phyloP scores from a whole-genome alignment of 2,329 filamentous ascomycete species.

The Leptographium lundbergii region DNA sequence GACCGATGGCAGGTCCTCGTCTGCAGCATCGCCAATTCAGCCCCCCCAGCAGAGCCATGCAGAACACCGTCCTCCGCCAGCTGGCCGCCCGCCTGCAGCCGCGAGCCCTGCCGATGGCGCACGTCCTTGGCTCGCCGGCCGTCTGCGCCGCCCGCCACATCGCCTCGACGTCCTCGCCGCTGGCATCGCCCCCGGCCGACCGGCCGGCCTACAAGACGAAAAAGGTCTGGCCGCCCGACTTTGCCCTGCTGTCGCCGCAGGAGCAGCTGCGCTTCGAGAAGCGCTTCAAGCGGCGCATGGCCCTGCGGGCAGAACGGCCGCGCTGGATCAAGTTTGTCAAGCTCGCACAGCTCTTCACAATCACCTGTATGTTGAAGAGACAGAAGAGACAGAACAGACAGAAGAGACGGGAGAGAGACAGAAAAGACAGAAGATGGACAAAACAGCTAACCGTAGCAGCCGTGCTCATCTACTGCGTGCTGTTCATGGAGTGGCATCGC shows the following conservation, averaged over 20 bases:
- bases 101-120: not conserved
- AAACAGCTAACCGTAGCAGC: conserved; percentile 21
- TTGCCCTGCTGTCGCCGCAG: conserved; percentile 53
- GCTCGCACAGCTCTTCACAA: conserved; percentile 48
- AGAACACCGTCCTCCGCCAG: not conserved
- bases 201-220: conserved; percentile 41
- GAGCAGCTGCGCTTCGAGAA: conserved; percentile 70
- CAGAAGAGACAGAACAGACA: not conserved
- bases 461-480: conserved; percentile 40
- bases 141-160: not conserved
- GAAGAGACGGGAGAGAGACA: too few species aligned
- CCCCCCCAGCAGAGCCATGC: not conserved
- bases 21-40: not conserved
- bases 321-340: conserved; percentile 52
- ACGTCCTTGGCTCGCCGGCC: not conserved
- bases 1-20: not conserved
- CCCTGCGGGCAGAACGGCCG: conserved; percentile 48
- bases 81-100: not conserved
- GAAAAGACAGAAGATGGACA: not conserved
- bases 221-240: conserved; percentile 69
- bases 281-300: conserved; percentile 59
- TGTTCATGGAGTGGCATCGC: conserved; percentile 48
- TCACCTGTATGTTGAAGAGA: conserved; percentile 31
- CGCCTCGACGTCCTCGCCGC: not conserved
- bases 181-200: not conserved